Evolutionary conservation across 805 yeast genomes (phyloP), one percentile per base, ranked within the genome.

Genomic region (Debaryomyces castellii): DNA sequence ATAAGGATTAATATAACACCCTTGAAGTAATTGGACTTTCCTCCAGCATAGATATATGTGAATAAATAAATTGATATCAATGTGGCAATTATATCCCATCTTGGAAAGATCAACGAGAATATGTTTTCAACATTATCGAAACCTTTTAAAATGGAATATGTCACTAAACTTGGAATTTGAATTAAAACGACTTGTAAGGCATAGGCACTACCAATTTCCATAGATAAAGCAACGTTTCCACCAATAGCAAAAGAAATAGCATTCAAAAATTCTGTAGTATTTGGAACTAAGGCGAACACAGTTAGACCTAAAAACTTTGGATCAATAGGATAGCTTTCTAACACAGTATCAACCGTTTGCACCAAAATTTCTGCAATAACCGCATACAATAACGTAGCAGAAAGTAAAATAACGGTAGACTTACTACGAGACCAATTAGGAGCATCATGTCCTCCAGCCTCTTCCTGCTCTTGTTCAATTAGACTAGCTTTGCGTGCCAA

Each of bases 191-290:
- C 99, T 64, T 94, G 99, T 48, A 94, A 74, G 0, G 96, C 99
- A 62, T 94, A 94, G 0, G 99, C 99, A 51, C 96, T 84, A 49
- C 99, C 99, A 64, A 94, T 94, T 62, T 94, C 99, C 96, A 94
- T 88, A 2, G 96, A 88, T 39, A 94, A 72, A 0, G 99, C 96
- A 44, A 94, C 96, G 54, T 94, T 94, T 1, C 99, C 99, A 55
- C 92, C 83, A 54, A 89, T 82, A 0, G 99, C 99, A 71, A 94
- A 94, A 21, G 97, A 90, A 46, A 94, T 91, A 57, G 98, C 99
- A 66, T 94, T 94, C 47, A 94, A 77, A 58, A 94, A 94, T 67
- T 94, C 99, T 0, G 99, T 94, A 5, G 98, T 89, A 60, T 91
- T 94, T 10, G 99, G 99, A 22, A 94, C 97, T 37, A 94, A 71